These are phyloP conservation scores for Colletotrichum liaoningense DNA, from an alignment of 2,329 filamentous ascomycete genomes.

Conservation along the genomic window DNA sequence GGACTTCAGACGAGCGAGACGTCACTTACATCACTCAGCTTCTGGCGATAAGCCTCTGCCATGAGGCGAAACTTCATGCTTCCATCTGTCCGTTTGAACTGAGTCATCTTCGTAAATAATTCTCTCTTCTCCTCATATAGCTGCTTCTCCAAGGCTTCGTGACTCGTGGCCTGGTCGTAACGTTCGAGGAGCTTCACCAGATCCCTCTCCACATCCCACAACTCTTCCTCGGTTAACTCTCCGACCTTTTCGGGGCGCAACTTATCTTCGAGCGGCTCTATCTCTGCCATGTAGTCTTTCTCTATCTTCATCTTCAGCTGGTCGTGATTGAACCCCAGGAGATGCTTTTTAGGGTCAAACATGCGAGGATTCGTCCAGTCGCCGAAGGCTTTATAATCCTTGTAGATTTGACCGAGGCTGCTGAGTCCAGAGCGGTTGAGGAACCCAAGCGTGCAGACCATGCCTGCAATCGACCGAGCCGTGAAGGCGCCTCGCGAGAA, in stretches of 20 bases:
- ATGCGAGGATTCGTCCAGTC: conserved; percentile 1
- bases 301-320: neutral
- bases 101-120: neutral
- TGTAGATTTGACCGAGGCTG: conserved; percentile 27
- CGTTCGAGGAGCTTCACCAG: neutral
- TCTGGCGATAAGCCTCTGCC: conserved; percentile 14
- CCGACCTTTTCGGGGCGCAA: neutral
- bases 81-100: neutral
- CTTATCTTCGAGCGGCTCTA: neutral
- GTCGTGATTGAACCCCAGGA: conserved; percentile 10
- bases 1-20: neutral
- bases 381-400: conserved; percentile 33
- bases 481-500: conserved; percentile 52
- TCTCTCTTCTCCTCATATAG: conserved; percentile 3
- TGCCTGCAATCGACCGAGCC: conserved; percentile 45
- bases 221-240: neutral
- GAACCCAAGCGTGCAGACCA: conserved; percentile 37
- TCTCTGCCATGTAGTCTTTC: neutral
- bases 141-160: neutral
- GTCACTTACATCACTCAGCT: conserved; percentile 6
- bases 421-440: conserved; percentile 32
- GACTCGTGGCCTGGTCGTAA: neutral
- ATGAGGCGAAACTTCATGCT: conserved; percentile 6
- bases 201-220: neutral
- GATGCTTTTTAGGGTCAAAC: conserved; percentile 18